These are phyloP conservation scores for Ceratocystis ficicola DNA, from an alignment of 2,329 filamentous ascomycete genomes.

Conservation along the genomic window DNA sequence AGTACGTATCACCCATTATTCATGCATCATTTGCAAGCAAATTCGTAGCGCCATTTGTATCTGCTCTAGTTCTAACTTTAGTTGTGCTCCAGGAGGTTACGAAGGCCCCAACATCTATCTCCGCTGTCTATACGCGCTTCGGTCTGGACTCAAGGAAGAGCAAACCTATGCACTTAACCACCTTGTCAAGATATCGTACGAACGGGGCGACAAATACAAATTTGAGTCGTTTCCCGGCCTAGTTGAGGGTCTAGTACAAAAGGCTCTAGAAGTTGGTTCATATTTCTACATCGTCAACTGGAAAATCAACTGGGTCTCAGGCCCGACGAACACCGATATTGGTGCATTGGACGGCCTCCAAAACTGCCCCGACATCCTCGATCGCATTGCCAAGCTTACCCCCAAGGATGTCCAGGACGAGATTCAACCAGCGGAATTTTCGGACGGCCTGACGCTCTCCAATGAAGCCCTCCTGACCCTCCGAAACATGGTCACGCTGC, in stretches of 20 bases:
- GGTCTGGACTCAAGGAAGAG: slow-evolving; percentile 66
- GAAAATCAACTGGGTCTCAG: slow-evolving; percentile 56
- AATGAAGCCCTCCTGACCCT: slow-evolving; percentile 80
- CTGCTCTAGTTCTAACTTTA: neutral
- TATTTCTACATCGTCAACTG: slow-evolving; percentile 76
- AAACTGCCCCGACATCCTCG: slow-evolving; percentile 45
- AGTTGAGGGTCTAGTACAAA: slow-evolving; percentile 76
- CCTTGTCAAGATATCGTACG: slow-evolving; percentile 86
- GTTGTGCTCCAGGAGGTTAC: slow-evolving; percentile 38
- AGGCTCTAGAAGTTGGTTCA: slow-evolving; percentile 63
- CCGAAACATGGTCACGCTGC: slow-evolving; percentile 89
- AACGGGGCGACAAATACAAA: slow-evolving; percentile 88
- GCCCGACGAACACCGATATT: slow-evolving; percentile 39
- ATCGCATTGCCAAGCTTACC: slow-evolving; percentile 54
- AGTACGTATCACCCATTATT: slow-evolving; percentile 36
- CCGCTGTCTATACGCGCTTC: slow-evolving; percentile 70
- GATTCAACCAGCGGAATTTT: slow-evolving; percentile 59
- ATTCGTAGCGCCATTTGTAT: no score
- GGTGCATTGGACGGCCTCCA: slow-evolving; percentile 35
- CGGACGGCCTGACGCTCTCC: slow-evolving; percentile 59
- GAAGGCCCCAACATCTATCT: slow-evolving; percentile 85
- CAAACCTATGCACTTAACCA: slow-evolving; percentile 90
- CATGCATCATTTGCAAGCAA: no score
- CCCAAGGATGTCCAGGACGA: slow-evolving; percentile 51
- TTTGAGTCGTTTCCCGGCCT: slow-evolving; percentile 85